Conservation (phyloP, 176 grass and related monocot species). For the Carex cristatella region DNA sequence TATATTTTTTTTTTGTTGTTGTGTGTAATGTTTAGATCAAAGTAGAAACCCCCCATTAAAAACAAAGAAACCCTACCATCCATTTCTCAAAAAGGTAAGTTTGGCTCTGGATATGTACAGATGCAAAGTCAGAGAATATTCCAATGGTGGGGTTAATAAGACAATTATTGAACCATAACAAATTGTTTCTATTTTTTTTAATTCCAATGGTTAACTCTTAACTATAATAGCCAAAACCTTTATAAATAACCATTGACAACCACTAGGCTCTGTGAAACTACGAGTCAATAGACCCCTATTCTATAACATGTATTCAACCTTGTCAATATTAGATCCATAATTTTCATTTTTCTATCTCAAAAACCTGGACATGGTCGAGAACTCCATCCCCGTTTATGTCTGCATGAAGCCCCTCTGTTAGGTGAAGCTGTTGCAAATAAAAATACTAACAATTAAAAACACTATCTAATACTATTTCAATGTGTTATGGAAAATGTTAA, state of each 20-base stretch:
- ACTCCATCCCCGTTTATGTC: constrained; percentile 98
- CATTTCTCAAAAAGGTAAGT: background rate
- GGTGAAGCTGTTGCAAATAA: constrained; percentile 59
- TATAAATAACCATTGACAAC: background rate
- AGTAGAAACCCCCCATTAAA: background rate
- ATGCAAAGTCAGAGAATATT: background rate
- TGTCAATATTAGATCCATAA: background rate
- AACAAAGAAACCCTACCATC: background rate
- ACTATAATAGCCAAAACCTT: background rate
- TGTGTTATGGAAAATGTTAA: background rate
- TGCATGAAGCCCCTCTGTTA: constrained; percentile 93
- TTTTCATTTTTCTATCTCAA: background rate
- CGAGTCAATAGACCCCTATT: background rate
- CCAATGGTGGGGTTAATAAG: background rate
- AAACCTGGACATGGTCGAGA: constrained; percentile 94
- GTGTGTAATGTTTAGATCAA: background rate
- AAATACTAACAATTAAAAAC: constrained; percentile 23
- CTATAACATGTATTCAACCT: background rate
- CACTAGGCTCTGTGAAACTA: background rate
- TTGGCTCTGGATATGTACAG: background rate
- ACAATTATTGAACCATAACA: background rate
- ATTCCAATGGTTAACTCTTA: background rate
- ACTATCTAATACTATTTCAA: background rate
- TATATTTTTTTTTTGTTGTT: background rate
- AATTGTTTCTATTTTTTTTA: background rate